A percentile compares a stretch with the other conserved stretches of the same genome.
Conservation (phyloP, 441 rosid species). For the Francoa sonchifolia region DNA sequence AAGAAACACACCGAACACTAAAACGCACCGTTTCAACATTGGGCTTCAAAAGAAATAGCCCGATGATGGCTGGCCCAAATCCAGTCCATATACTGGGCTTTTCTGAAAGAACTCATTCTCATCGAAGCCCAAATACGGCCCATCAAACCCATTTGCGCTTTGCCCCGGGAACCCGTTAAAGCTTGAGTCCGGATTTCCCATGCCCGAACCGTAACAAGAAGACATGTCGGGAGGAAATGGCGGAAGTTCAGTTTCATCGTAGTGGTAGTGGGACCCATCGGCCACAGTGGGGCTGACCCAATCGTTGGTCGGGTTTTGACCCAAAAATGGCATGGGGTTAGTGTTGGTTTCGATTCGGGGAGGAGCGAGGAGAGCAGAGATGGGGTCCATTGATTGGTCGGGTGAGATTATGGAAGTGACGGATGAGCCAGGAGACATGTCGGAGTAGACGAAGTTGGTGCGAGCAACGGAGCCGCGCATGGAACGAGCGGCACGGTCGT, state of each 20-base stretch:
- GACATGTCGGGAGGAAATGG: slow-evolving; percentile 64
- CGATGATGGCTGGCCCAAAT: no score
- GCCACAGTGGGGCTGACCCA: slow-evolving; percentile 15
- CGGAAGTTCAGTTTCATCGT: slow-evolving; percentile 43
- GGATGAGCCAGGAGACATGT: slow-evolving; percentile 67
- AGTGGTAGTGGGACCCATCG: slow-evolving; percentile 9
- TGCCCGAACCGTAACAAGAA: slow-evolving; percentile 19
- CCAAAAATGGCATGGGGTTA: slow-evolving; percentile 15
- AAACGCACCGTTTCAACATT: no score
- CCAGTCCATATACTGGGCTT: slow-evolving; percentile 18
- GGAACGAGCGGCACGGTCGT: slow-evolving; percentile 74
- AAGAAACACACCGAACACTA: no score
- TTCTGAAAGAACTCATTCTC: slow-evolving; percentile 18
- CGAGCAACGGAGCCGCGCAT: slow-evolving; percentile 67
- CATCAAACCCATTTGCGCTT: slow-evolving; percentile 11
- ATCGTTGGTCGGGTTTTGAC: slow-evolving; percentile 17
- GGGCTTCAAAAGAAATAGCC: no score
- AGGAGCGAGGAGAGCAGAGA: slow-evolving; percentile 31
- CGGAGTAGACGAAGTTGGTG: slow-evolving; percentile 81
- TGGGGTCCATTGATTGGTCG: slow-evolving; percentile 41
- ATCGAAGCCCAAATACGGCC: slow-evolving; percentile 16
- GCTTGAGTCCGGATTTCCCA: slow-evolving; percentile 15
- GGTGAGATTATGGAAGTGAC: slow-evolving; percentile 74
- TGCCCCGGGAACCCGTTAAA: slow-evolving; percentile 15
- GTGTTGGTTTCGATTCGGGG: slow-evolving; percentile 12